Evolutionary conservation across 83 land plant genomes (phyloP).

Genomic region (Picea engelmannii): DNA sequence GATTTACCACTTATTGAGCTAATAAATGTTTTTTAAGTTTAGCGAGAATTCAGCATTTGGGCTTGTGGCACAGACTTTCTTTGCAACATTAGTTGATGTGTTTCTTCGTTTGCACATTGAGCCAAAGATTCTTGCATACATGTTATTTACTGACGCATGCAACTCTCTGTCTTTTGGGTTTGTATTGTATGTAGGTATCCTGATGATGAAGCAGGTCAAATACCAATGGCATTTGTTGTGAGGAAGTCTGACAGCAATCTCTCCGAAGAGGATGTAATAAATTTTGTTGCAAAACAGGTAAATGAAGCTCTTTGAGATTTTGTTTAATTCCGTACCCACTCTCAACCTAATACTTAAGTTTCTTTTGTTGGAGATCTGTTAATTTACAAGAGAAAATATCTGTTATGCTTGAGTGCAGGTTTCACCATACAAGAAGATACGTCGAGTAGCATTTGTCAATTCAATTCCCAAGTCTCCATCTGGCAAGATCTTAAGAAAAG

Average conservation of each 20-base stretch:
- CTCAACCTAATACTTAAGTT: neutral
- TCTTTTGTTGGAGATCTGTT: neutral
- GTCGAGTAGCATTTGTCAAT: conserved; percentile 37
- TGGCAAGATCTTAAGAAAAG: conserved; percentile 61
- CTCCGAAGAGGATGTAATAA: conserved; percentile 53
- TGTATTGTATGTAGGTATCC: conserved; percentile 58
- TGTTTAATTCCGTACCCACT: neutral
- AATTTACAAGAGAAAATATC: neutral
- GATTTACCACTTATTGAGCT: too few relatives aligned
- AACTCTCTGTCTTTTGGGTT: too few relatives aligned
- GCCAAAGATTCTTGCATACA: too few relatives aligned
- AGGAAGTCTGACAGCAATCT: conserved; percentile 49
- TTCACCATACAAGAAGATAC: conserved; percentile 66
- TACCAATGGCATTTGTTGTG: conserved; percentile 84
- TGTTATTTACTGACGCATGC: too few relatives aligned
- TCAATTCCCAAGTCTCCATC: conserved; percentile 56
- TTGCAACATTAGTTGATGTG: too few relatives aligned
- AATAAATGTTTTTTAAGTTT: too few relatives aligned
- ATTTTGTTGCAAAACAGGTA: conserved; percentile 76
- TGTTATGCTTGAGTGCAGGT: conserved; percentile 32
- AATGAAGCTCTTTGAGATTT: neutral
- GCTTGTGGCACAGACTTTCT: neutral
- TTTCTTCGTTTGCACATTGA: too few relatives aligned
- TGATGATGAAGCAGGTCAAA: conserved; percentile 82
- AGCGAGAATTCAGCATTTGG: too few relatives aligned